Conservation (phyloP, 2,329 filamentous ascomycete species). For the Colletotrichum higginsianum region DNA sequence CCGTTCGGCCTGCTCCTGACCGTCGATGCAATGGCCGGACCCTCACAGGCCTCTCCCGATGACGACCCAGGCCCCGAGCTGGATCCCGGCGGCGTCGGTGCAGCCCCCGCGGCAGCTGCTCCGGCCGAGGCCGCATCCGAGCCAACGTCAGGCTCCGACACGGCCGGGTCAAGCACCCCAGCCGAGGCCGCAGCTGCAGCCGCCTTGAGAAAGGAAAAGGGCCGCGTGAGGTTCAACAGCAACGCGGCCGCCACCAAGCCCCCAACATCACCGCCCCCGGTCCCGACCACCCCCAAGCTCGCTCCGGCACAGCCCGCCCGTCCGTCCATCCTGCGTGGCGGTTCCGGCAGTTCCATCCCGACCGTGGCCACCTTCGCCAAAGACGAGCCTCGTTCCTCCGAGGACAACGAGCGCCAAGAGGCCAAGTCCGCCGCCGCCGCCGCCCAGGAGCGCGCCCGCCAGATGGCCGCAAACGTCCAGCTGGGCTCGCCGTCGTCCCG, state of each 20-base stretch:
- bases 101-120: conserved; percentile 13
- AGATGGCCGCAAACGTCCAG: conserved; percentile 58
- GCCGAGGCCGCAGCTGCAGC: conserved; percentile 42
- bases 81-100: conserved; percentile 28
- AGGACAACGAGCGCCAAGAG: conserved; percentile 45
- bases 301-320: conserved; percentile 22
- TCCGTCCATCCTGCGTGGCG: conserved; percentile 60
- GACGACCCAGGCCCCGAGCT: conserved; percentile 40
- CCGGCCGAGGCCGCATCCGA: conserved; percentile 16
- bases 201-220: conserved; percentile 59
- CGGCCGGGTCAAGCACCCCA: conserved; percentile 9
- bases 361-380: conserved; percentile 42
- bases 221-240: conserved; percentile 65
- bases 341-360: conserved; percentile 56
- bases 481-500: conserved; percentile 54
- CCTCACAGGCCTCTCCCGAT: conserved; percentile 37
- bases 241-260: conserved; percentile 54
- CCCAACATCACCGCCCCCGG: conserved; percentile 42
- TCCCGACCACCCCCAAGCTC: conserved; percentile 23
- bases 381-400: conserved; percentile 21
- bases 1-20: conserved; percentile 13
- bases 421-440: conserved; percentile 54
- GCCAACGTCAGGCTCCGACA: conserved; percentile 7
- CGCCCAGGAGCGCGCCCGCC: conserved; percentile 59
- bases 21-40: conserved; percentile 41